Base-by-base conservation (phyloP, 2,329 filamentous ascomycete genomes). In the Chrysoporthe puriensis region DNA sequence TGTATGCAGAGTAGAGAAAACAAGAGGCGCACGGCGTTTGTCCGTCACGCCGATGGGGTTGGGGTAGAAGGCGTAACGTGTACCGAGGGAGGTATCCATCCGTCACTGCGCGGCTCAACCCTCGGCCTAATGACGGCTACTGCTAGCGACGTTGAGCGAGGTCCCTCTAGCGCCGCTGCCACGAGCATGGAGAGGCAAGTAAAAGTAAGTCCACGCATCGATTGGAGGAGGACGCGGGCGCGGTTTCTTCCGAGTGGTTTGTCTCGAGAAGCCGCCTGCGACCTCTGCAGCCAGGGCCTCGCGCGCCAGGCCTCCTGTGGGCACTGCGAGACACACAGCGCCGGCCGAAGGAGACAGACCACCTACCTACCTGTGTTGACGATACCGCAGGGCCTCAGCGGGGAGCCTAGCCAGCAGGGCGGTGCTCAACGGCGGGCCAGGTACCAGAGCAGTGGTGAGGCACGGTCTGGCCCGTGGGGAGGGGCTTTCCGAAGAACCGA, bases 401-500 rank as follows among this genome's bases (percentile, higher is more conserved):
- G 36, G 36, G 36, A 40, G 36, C 5, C 26, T 26, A 26, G 26
- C 26, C 26, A 26, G 26, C 26, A 26, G 26, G 26, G 26, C 26
- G 26, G 26, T 26, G 26, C 4, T 52, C 48, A 52, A 32, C n/a
- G 48, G n/a, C 16, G 13, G 50, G 50, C 16, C 16, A 26, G 50
- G 50, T 34, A 54, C 36, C 36, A 40, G 5, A 40, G 36, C 36
- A 40, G 36, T 40, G 54, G 34, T 18, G 34, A 40, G 34, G 54
- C 40, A 57, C 54, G 54, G 54, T 57, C 54, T 57, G 54, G 54
- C 54, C 54, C 54, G 54, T 57, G 32, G 54, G 54, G 54, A 57
- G 54, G 54, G 18, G 54, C 54, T 57, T 57, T 40, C 54, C 54
- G 54, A 57, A n/a, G 32, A 57, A 57, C 54, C 54, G 54, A 57